Base-by-base conservation (phyloP, 208 protist genomes). In the Trypanosoma scelopori region DNA sequence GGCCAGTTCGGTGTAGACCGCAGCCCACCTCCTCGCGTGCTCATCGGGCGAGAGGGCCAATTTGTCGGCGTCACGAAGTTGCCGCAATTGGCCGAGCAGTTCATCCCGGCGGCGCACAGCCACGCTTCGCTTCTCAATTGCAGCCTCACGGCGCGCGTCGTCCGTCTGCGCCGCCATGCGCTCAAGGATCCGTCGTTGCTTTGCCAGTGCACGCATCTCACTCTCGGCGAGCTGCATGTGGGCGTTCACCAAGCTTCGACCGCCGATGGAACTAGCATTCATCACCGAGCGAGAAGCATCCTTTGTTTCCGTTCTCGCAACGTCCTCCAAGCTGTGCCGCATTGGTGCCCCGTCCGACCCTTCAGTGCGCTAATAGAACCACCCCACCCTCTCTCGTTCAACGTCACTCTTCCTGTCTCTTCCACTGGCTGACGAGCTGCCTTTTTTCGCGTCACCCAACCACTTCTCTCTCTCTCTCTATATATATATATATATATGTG, bases 181-280 rank as follows among this genome's bases (percentile, higher is more conserved):
- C 39, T 64, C 51, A 47, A 72, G 46, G 35, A 60, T 37, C 5
- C 27, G 22, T n/a, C 42, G 20, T 35, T 72, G 66, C 18, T 41
- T 58, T 39, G 16, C 12, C 25, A 72, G 18, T 22, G 66, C 39
- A 1, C 42, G 66, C 50, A 72, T 72, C 30, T 64, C 66, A 28
- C 49, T 39, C 20, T 72, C 57, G 28, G 66, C 66, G 52, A 72
- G 58, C 6, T 37, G 48, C 57, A 60, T 59, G 41, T 60, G 43
- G 18, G 41, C 48, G 1, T 43, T 35, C n/a, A 72, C 41, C 25
- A 25, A 1, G 7, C 42, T 35, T 11, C 5, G 32, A 23, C 27
- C 39, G 16, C 50, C 48, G 5, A 28, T 39, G 22, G 9, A 22
- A 13, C 43, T 27, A 3, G 20, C 15, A 23, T 20, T 23, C 1